Evolutionary conservation across 805 yeast genomes (phyloP), one percentile per base, ranked within the genome.

Genomic region (Candida sphagnicola): DNA sequence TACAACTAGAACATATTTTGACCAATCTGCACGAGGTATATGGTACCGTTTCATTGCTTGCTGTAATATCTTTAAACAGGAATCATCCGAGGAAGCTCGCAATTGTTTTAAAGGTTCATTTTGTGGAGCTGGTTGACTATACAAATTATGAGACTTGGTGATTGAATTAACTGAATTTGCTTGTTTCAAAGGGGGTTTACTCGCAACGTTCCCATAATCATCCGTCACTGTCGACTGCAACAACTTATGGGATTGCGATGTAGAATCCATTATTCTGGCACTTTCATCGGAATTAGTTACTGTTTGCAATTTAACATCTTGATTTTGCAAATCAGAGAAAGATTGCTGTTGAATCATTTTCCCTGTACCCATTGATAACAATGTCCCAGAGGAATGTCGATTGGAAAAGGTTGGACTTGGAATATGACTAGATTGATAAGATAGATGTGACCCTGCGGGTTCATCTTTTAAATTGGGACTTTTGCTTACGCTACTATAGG

Each of bases 1-100:
- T 12, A 91, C 85, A 13, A 90, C 89, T 37, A 91, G 65, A 2
- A 90, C 95, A 56, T 89, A 91, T 51, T 87, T 84, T 37, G 85
- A 74, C 90, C 96, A 85, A 54, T 88, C 96, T 37, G 78, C 82
- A 23, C 78, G 76, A 33, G 78, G 80, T 35, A 91, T 72, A 42
- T 80, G 81, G 62, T 90, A 95, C 44, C 95, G 74, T 48, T 82
- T 78, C 85, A 88, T 82, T 4, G 96, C 96, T 25, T 84, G 87
- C 52, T 86, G 95, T 34, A 93, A 65, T 16, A 91, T 83, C 57
- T 85, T 85, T 50, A 84, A 80, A 57, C 96, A 89, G 2, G 96
- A 89, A 51, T 91, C 98, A 39, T 89, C 95, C 18, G 86, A 80
- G 5, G 91, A 83, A 1, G 95, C 95, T 34, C 93, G 65, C 44